Conservation (phyloP, 2,329 filamentous ascomycete genomes). For the Claviceps sp. region DNA sequence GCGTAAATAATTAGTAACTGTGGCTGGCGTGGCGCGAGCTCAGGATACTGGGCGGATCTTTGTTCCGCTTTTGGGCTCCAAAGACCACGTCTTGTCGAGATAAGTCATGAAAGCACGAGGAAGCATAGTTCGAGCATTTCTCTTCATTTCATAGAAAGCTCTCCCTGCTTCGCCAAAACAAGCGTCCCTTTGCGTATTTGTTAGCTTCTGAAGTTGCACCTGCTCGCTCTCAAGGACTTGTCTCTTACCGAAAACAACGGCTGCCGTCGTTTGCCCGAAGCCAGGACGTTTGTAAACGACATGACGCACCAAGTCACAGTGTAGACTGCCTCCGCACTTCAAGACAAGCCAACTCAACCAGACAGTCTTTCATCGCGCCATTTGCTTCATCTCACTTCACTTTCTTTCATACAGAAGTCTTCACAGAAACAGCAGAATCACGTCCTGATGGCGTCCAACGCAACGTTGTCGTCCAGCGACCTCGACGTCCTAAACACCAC, state of each 20-base stretch:
- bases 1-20: not conserved
- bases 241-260: too few relatives aligned
- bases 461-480: conserved; percentile 10
- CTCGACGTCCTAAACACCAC: conserved; percentile 20
- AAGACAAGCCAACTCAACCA: not conserved
- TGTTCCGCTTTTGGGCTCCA: not conserved
- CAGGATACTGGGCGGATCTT: not conserved
- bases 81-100: not conserved
- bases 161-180: too few relatives aligned
- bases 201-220: too few relatives aligned
- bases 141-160: not conserved
- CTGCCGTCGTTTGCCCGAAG: too few relatives aligned
- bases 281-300: too few relatives aligned
- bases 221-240: too few relatives aligned
- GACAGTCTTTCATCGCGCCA: not conserved
- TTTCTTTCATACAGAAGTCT: too few relatives aligned
- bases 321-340: not conserved
- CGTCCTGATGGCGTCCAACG: conserved; percentile 12
- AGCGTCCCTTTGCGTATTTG: too few relatives aligned
- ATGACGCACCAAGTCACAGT: too few relatives aligned
- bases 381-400: too few relatives aligned
- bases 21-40: not conserved
- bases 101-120: too few relatives aligned
- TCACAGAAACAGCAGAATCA: too few relatives aligned
- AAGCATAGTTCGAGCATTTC: not conserved